A percentile compares a stretch with the other conserved stretches of the same genome.
These are phyloP conservation scores for Kalmusia sp. DNA, from an alignment of 2,329 filamentous ascomycete genomes.

Conservation along the genomic window DNA sequence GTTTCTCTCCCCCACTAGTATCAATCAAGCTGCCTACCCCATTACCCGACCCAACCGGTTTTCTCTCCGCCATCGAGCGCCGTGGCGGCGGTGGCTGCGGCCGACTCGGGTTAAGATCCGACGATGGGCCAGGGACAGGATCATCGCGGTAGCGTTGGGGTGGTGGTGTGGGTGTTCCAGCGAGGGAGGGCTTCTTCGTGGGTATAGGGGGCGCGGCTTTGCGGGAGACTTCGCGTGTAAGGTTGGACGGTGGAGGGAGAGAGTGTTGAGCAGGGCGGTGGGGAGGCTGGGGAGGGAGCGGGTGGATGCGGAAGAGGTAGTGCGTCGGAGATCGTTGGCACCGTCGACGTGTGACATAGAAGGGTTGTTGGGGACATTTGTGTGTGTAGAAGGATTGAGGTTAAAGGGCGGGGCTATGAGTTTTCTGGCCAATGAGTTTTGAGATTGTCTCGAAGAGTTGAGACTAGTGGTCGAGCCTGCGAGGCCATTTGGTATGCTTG, in stretches of 20 bases:
- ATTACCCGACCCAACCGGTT: slow-evolving; percentile 15
- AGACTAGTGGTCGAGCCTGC: slow-evolving; percentile 29
- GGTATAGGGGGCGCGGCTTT: slow-evolving; percentile 44
- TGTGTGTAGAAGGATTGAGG: slow-evolving; percentile 21
- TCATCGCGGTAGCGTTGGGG: slow-evolving; percentile 34
- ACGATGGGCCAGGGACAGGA: slow-evolving; percentile 3
- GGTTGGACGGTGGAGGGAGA: slow-evolving; percentile 13
- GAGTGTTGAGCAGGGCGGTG: slow-evolving; percentile 17
- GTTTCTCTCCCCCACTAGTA: slow-evolving; percentile 25
- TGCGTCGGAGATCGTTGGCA: slow-evolving; percentile 29
- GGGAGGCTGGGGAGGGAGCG: slow-evolving; percentile 35
- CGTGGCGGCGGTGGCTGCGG: slow-evolving; percentile 28
- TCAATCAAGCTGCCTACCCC: slow-evolving; percentile 25
- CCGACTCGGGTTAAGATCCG: neutral
- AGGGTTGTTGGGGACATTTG: neutral
- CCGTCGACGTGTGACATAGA: slow-evolving; percentile 33
- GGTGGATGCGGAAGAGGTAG: slow-evolving; percentile 33
- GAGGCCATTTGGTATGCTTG: slow-evolving; percentile 12
- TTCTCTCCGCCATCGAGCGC: slow-evolving; percentile 36
- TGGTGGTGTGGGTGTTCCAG: slow-evolving; percentile 20
- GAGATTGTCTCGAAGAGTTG: slow-evolving; percentile 10
- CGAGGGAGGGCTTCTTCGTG: slow-evolving; percentile 40
- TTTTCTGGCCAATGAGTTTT: slow-evolving; percentile 34
- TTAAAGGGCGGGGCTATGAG: slow-evolving; percentile 40
- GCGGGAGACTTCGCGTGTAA: slow-evolving; percentile 33